phyloP scores from a whole-genome alignment of 345 rosid genomes.

The Lumnitzera racemosa region DNA sequence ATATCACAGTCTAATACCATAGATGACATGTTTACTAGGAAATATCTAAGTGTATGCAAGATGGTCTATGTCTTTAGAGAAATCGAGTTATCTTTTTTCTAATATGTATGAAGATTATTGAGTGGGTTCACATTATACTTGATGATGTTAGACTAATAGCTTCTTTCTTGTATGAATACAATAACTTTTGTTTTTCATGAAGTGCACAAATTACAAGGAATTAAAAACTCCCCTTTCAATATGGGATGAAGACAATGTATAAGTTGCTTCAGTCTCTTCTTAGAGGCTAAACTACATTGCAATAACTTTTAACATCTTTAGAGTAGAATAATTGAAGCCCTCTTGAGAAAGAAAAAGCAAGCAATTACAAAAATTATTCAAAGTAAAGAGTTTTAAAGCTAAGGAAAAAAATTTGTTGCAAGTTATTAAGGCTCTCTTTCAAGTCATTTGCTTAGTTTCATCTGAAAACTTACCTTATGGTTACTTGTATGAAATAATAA shows the following conservation, averaged over 20 bases:
- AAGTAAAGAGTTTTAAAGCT: too few species aligned
- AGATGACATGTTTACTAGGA: not conserved
- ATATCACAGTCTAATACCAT: not conserved
- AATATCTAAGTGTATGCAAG: not conserved
- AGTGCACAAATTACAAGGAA: not conserved
- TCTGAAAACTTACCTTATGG: too few species aligned
- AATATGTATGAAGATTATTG: not conserved
- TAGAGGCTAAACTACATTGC: not conserved
- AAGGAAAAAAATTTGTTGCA: too few species aligned
- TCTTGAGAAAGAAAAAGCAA: not conserved
- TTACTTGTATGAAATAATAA: too few species aligned
- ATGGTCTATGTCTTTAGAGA: not conserved
- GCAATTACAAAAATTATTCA: not conserved
- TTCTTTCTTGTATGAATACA: not conserved
- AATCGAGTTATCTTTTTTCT: not conserved
- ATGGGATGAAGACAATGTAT: not conserved
- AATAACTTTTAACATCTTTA: not conserved
- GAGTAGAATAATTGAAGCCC: not conserved
- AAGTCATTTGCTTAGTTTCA: too few species aligned
- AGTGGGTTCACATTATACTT: not conserved
- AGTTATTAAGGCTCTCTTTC: too few species aligned
- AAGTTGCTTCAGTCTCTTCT: slow-evolving; percentile 6
- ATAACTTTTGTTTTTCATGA: slow-evolving; percentile 4
- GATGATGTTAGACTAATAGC: not conserved
- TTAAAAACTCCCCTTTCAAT: not conserved